Evolutionary conservation across 371 early-diverging fungal species (phyloP), one percentile per base, ranked within the genome.

Genomic region (Choanephora cucurbitarum): DNA sequence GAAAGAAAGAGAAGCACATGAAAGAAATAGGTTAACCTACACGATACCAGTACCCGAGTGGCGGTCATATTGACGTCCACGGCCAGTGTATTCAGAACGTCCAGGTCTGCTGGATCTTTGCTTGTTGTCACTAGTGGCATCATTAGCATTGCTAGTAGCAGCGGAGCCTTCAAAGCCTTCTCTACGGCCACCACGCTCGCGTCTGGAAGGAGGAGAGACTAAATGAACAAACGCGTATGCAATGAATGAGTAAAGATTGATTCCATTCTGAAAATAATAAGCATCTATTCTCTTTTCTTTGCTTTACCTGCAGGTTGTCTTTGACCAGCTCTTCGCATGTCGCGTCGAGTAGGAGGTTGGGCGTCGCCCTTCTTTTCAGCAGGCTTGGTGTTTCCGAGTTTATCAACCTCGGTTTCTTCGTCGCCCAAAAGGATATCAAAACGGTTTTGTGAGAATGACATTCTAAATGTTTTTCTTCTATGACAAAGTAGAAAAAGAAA

Each of bases 11-110:
- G n/a, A n/a, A n/a, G n/a, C n/a, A n/a, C n/a, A n/a, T n/a, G n/a
- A n/a, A n/a, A n/a, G n/a, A n/a, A n/a, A n/a, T n/a, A n/a, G n/a
- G n/a, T n/a, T n/a, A 23, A 68, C 77, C 63, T 72, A 78, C 82
- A 69, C 46, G 42, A 78, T 72, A 49, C 85, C 91, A 22, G 86
- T 83, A 55, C 79, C 88, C 58, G 81, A 81, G 72, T 86, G 91
- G 57, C 94, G 88, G 72, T 94, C 94, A 69, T 74, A 84, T 63
- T 85, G 82, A 61, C 88, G 71, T 19, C 65, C 60, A 40, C 70
- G 43, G 15, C 32, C 44, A 44, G 23, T 21, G 18, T 18, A 21
- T 15, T 47, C 67, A 19, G 37, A 23, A 14, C 57, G 52, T 21
- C 51, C 64, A 24, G 60, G 54, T 49, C 22, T 32, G 21, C 46